Percentiles rank a stretch among this genome's conserved stretches.
These are phyloP conservation scores for Phytophthora boehmeriae DNA, from an alignment of 352 stramenopile species.

Conservation along the genomic window DNA sequence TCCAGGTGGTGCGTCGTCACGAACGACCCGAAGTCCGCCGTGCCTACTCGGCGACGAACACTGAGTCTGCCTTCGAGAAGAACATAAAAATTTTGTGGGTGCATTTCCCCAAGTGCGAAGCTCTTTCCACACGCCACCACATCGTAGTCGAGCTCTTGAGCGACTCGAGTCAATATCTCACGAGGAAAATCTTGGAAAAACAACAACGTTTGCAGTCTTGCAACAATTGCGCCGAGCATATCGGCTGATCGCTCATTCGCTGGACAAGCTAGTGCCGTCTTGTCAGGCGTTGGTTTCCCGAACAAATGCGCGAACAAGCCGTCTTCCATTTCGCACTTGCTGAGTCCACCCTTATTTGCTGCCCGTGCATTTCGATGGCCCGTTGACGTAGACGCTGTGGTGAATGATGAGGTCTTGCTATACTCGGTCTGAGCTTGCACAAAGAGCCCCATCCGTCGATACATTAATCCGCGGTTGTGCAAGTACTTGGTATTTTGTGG, in stretches of 20 bases:
- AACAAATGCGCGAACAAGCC: constrained; percentile 74
- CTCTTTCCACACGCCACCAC: constrained; percentile 66
- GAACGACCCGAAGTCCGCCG: constrained; percentile 52
- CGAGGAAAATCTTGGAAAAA: constrained; percentile 75
- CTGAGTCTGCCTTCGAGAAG: constrained; percentile 62
- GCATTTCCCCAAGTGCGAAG: constrained; percentile 58
- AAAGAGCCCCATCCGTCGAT: constrained; percentile 58
- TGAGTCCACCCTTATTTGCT: constrained; percentile 15
- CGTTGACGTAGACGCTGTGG: not conserved
- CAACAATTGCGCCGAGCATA: constrained; percentile 55
- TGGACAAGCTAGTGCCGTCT: constrained; percentile 59
- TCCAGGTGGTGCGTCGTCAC: constrained; percentile 77
- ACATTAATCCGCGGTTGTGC: constrained; percentile 59
- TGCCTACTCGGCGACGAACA: constrained; percentile 57
- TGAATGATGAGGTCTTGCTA: constrained; percentile 25
- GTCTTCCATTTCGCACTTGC: constrained; percentile 54
- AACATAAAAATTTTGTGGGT: constrained; percentile 75
- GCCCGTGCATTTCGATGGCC: constrained; percentile 10
- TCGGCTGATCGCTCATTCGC: constrained; percentile 42
- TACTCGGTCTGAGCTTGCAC: constrained; percentile 58
- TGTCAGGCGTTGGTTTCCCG: constrained; percentile 65
- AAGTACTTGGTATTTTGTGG: constrained; percentile 54
- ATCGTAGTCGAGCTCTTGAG: constrained; percentile 65
- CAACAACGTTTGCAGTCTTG: constrained; percentile 54
- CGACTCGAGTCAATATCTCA: constrained; percentile 47